Percentiles rank a stretch among this genome's conserved stretches.
phyloP scores from a whole-genome alignment of 768 basidiomycete genomes.

The Kondoa subrosea region DNA sequence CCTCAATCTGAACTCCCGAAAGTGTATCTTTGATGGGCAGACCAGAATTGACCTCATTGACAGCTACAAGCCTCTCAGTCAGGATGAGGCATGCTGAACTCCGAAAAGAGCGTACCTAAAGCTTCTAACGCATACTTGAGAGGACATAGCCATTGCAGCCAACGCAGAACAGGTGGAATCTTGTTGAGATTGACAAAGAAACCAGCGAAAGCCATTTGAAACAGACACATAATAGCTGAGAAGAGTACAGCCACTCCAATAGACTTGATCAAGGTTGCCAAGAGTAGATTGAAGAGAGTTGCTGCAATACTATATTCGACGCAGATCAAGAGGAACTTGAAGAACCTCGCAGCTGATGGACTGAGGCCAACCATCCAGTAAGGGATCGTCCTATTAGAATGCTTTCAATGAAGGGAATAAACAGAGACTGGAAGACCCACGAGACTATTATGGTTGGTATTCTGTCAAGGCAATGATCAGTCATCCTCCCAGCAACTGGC shows the following conservation, averaged over 20 bases:
- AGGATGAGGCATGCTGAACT: background rate
- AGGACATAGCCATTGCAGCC: constrained; percentile 81
- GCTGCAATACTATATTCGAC: constrained; percentile 67
- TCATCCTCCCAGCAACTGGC: background rate
- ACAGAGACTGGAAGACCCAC: constrained; percentile 37
- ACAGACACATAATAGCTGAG: constrained; percentile 40
- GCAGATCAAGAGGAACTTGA: constrained; percentile 85
- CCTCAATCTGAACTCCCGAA: constrained; percentile 60
- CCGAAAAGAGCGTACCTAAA: constrained; percentile 31
- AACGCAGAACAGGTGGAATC: constrained; percentile 79
- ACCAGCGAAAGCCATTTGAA: constrained; percentile 35
- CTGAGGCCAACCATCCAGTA: constrained; percentile 72
- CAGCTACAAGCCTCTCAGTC: constrained; percentile 32
- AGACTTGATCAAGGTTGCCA: constrained; percentile 65
- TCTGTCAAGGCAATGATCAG: background rate
- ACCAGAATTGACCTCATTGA: constrained; percentile 83
- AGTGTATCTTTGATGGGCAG: constrained; percentile 63
- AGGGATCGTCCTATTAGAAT: constrained; percentile 8
- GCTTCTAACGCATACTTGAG: constrained; percentile 51
- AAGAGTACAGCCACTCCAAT: constrained; percentile 80
- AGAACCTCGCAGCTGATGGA: constrained; percentile 59
- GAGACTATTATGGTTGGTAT: constrained; percentile 69
- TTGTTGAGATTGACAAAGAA: constrained; percentile 31
- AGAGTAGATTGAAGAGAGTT: constrained; percentile 85
- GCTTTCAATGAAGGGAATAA: background rate